phyloP scores from a whole-genome alignment of 805 yeast genomes.

The Candida boleticola region DNA sequence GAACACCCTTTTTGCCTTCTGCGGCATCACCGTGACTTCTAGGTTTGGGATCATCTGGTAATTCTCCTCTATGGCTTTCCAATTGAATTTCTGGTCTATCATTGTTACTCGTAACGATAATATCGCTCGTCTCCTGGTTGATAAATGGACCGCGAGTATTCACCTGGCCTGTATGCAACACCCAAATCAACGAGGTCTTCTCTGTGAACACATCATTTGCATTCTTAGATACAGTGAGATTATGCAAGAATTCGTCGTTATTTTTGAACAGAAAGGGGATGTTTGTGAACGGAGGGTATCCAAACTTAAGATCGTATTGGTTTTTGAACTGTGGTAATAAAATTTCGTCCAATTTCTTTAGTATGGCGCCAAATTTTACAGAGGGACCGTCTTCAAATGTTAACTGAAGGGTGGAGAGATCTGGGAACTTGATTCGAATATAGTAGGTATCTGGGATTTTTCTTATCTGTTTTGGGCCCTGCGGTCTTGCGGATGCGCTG shows the following conservation, averaged over 20 bases:
- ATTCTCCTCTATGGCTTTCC: slow-evolving; percentile 28
- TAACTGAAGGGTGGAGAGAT: slow-evolving; percentile 33
- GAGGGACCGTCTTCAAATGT: slow-evolving; percentile 23
- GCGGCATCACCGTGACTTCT: too few species aligned
- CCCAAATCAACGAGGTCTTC: slow-evolving; percentile 37
- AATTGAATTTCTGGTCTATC: slow-evolving; percentile 37
- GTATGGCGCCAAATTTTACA: slow-evolving; percentile 33
- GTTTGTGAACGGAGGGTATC: slow-evolving; percentile 38
- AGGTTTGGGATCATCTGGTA: slow-evolving; percentile 23
- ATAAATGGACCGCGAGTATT: slow-evolving; percentile 18
- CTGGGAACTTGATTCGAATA: slow-evolving; percentile 40
- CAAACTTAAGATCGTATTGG: slow-evolving; percentile 28
- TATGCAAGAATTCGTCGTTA: slow-evolving; percentile 24
- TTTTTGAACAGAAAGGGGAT: slow-evolving; percentile 24
- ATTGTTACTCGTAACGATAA: slow-evolving; percentile 10
- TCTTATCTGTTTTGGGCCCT: slow-evolving; percentile 7
- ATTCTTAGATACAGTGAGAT: slow-evolving; percentile 13
- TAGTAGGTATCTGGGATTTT: slow-evolving; percentile 23
- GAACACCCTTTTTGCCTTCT: slow-evolving; percentile 10
- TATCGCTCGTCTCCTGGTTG: slow-evolving; percentile 9
- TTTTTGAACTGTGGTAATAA: slow-evolving; percentile 26
- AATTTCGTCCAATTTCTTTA: slow-evolving; percentile 34
- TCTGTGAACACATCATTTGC: slow-evolving; percentile 26
- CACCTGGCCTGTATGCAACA: slow-evolving; percentile 9
- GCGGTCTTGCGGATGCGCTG: slow-evolving; percentile 16